phyloP scores from a whole-genome alignment of 257 asterid species.

The Solanum megistacrolobum region DNA sequence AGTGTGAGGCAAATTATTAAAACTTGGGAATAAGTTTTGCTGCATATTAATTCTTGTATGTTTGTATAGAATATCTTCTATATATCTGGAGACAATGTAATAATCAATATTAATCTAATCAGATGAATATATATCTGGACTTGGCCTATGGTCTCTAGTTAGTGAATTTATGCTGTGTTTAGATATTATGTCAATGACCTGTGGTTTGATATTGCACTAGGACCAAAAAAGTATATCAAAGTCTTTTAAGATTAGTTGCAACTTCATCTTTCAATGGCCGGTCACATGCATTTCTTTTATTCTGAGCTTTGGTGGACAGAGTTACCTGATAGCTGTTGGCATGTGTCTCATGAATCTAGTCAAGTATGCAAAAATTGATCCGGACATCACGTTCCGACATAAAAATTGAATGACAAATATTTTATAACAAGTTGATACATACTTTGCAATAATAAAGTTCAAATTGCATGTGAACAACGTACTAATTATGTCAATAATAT shows the following conservation, averaged over 20 bases:
- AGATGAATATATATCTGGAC: neutral
- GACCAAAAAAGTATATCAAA: neutral
- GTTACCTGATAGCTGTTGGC: neutral
- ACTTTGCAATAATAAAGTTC: neutral
- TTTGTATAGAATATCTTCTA: neutral
- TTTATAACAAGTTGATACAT: neutral
- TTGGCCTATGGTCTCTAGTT: neutral
- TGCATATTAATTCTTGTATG: neutral
- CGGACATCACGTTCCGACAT: neutral
- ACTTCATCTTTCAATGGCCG: neutral
- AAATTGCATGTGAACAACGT: neutral
- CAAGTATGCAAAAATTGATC: neutral
- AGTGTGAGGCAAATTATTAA: neutral
- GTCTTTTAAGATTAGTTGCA: neutral
- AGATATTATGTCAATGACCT: neutral
- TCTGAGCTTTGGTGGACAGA: accelerated
- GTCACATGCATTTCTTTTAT: neutral
- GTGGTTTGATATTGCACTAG: neutral
- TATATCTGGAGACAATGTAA: neutral
- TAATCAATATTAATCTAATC: neutral
- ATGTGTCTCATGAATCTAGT: too few species aligned
- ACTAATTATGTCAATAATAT: neutral
- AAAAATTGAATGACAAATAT: neutral
- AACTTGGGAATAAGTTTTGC: neutral
- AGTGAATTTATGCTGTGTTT: neutral